Percentiles rank a stretch among this genome's conserved stretches.
Evolutionary conservation across 192 early-diverging fungal species (phyloP).

Genomic region (Coemansia erecta): DNA sequence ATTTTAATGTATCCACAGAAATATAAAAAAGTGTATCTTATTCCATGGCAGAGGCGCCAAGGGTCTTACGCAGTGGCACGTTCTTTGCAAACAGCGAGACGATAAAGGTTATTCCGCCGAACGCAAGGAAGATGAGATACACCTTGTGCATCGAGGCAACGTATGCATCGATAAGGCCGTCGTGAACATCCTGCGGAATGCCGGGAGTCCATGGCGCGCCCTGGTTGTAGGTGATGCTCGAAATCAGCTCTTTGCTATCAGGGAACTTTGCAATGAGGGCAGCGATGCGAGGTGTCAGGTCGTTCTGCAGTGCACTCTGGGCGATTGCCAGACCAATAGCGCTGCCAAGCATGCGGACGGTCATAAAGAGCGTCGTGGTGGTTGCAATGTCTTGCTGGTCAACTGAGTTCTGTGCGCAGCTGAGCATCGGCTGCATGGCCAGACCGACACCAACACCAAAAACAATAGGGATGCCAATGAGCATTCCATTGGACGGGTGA

Average conservation of each 20-base stretch:
- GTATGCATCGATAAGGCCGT: constrained; percentile 54
- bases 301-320: constrained; percentile 37
- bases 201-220: constrained; percentile 23
- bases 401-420: constrained; percentile 36
- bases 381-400: constrained; percentile 32
- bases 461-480: constrained; percentile 45
- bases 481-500: constrained; percentile 22
- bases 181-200: constrained; percentile 34
- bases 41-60: constrained; percentile 19
- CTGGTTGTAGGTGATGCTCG: constrained; percentile 39
- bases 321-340: constrained; percentile 40
- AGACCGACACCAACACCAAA: constrained; percentile 52
- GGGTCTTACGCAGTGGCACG: constrained; percentile 32
- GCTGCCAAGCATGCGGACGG: constrained; percentile 42
- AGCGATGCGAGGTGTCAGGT: constrained; percentile 15
- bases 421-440: constrained; percentile 43
- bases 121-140: constrained; percentile 55
- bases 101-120: constrained; percentile 52
- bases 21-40: constrained; percentile 4
- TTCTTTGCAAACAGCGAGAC: constrained; percentile 56
- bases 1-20: background rate
- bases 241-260: constrained; percentile 30
- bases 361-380: constrained; percentile 40
- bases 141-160: constrained; percentile 55
- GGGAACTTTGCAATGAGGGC: constrained; percentile 38